These are phyloP conservation scores for Panellus pusillus DNA, from an alignment of 768 basidiomycete species.

Conservation along the genomic window DNA sequence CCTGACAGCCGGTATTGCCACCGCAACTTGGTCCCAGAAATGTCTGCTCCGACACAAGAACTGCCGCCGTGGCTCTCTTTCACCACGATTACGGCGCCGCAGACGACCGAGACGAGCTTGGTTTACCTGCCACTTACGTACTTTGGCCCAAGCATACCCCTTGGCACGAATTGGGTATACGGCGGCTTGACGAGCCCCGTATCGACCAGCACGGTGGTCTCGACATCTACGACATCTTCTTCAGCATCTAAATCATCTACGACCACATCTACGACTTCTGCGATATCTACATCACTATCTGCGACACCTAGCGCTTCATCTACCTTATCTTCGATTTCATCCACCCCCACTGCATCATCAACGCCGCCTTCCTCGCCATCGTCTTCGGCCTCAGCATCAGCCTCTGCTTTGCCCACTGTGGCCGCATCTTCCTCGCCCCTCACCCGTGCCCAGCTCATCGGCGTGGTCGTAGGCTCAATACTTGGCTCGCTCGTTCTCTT, in stretches of 20 bases:
- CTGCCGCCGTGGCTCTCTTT: constrained; percentile 75
- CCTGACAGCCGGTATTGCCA: too few species aligned
- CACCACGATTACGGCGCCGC: constrained; percentile 48
- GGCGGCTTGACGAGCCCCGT: constrained; percentile 75
- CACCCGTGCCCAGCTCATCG: constrained; percentile 46
- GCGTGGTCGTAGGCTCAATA: constrained; percentile 60
- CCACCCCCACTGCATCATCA: constrained; percentile 31
- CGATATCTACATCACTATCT: constrained; percentile 30
- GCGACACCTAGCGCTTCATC: constrained; percentile 26
- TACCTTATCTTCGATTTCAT: constrained; percentile 32
- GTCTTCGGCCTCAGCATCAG: constrained; percentile 26
- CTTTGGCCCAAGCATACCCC: constrained; percentile 80
- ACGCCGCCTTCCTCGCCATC: constrained; percentile 27
- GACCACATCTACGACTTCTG: constrained; percentile 27
- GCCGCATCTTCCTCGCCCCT: constrained; percentile 27
- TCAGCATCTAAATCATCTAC: constrained; percentile 26
- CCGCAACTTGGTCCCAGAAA: constrained; percentile 22
- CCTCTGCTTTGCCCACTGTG: constrained; percentile 25
- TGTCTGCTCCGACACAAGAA: constrained; percentile 64
- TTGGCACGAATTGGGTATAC: constrained; percentile 69
- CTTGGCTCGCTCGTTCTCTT: constrained; percentile 60
- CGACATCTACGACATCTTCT: constrained; percentile 22
- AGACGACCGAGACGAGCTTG: constrained; percentile 57
- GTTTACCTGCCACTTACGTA: constrained; percentile 75
- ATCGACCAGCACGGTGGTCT: constrained; percentile 28